Conservation (phyloP, 164 flowering plant species). For the Umbellularia californica region DNA sequence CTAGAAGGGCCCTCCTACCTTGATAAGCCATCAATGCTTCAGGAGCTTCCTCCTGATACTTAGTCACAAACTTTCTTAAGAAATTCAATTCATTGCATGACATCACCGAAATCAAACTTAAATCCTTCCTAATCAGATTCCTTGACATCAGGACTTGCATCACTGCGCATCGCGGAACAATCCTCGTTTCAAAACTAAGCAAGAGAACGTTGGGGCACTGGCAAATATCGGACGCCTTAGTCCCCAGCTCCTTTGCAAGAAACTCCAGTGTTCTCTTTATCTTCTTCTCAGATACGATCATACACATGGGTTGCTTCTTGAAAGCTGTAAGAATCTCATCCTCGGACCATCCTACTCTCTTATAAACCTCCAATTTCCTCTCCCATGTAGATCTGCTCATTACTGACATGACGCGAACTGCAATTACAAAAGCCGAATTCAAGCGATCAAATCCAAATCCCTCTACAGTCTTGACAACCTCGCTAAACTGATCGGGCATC, state of each 20-base stretch:
- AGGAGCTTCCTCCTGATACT: slow-evolving; percentile 4
- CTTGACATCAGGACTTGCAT: neutral
- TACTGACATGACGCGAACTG: neutral
- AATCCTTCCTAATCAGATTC: neutral
- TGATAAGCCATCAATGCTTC: neutral
- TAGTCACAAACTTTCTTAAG: neutral
- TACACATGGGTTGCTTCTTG: neutral
- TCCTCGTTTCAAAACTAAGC: slow-evolving; percentile 1
- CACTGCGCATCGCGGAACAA: slow-evolving; percentile 4
- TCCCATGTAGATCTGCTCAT: slow-evolving; percentile 1
- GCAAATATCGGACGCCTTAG: neutral
- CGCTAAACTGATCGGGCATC: neutral
- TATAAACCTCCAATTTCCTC: slow-evolving; percentile 6
- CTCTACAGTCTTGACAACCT: neutral
- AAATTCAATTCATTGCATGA: neutral
- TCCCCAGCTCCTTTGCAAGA: neutral
- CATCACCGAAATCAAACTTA: neutral
- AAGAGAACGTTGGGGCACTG: neutral
- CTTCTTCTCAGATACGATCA: neutral
- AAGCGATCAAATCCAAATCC: neutral
- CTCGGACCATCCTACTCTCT: slow-evolving; percentile 6
- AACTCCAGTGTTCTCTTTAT: slow-evolving; percentile 1
- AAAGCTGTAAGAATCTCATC: slow-evolving; percentile 2
- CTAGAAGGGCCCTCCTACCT: neutral
- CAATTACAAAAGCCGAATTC: neutral